Conservation (phyloP, 1,284 basidiomycete species). For the Inonotus hispidus region DNA sequence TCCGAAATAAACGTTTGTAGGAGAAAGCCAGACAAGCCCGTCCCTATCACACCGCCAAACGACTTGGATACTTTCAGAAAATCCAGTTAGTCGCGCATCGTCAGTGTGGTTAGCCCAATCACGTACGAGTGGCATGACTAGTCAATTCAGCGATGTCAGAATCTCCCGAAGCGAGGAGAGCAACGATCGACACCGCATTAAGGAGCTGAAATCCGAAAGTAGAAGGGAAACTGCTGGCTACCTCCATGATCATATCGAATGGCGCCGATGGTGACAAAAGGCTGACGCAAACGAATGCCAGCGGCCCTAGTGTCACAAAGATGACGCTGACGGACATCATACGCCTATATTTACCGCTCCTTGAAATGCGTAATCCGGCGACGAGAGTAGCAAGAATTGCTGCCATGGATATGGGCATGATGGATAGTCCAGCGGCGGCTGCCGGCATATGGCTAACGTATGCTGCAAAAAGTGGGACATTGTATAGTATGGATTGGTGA, state of each 20-base stretch:
- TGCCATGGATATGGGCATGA: neutral
- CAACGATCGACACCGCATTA: neutral
- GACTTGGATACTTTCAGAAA: neutral
- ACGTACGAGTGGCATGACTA: neutral
- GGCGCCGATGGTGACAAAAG: neutral
- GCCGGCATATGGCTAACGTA: neutral
- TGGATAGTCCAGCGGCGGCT: neutral
- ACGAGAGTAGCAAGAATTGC: neutral
- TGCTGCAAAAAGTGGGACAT: neutral
- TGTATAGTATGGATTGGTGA: neutral
- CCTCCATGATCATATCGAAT: neutral
- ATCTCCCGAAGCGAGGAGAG: neutral
- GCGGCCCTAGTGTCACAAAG: neutral
- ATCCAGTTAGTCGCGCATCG: neutral
- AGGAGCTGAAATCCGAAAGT: neutral
- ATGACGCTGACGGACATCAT: neutral
- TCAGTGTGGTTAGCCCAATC: neutral
- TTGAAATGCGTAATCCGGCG: neutral
- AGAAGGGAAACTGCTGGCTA: neutral
- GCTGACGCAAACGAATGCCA: neutral
- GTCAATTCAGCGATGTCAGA: neutral
- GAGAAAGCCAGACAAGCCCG: neutral
- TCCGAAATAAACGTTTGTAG: neutral
- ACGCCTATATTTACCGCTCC: neutral
- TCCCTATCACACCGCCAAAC: neutral